These are phyloP conservation scores for Colletotrichum magnum DNA, from an alignment of 2,329 filamentous ascomycete species.

Conservation along the genomic window DNA sequence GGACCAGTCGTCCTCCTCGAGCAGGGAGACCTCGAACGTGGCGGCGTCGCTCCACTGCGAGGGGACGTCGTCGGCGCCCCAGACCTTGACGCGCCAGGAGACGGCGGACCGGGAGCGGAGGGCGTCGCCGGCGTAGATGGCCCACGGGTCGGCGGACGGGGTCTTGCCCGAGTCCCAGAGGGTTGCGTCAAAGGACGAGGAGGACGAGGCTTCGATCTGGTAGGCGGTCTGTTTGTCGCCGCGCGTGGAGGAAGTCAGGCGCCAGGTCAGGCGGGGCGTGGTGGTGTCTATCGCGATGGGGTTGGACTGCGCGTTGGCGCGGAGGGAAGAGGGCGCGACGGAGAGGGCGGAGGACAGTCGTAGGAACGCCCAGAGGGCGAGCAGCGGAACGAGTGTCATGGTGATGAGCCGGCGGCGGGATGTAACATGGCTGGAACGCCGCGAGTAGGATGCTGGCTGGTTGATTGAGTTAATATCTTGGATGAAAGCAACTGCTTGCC, in stretches of 20 bases:
- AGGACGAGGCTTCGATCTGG: not conserved
- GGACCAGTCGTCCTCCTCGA: conserved; percentile 27
- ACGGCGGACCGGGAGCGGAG: conserved; percentile 19
- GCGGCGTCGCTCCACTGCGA: conserved; percentile 27
- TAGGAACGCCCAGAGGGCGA: not conserved
- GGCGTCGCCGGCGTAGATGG: conserved; percentile 13
- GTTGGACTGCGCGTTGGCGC: conserved; percentile 16
- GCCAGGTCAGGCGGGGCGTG: conserved; percentile 17
- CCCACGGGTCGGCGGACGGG: not conserved
- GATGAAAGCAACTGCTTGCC: not conserved
- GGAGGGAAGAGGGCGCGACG: conserved; percentile 25
- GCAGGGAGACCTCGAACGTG: conserved; percentile 25
- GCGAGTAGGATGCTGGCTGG: not conserved
- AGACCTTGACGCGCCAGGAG: conserved; percentile 36
- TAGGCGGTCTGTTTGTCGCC: conserved; percentile 7
- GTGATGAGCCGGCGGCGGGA: not conserved
- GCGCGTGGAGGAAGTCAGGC: not conserved
- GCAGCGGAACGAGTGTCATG: not conserved
- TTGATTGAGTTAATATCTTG: not conserved
- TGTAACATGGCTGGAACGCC: not conserved
- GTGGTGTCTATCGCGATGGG: conserved; percentile 31
- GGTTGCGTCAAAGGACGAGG: not conserved
- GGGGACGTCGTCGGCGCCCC: conserved; percentile 16
- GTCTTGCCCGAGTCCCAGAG: conserved; percentile 32
- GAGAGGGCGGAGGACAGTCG: conserved; percentile 1